These are phyloP conservation scores for Butyriboletus loyo DNA, from an alignment of 768 basidiomycete species.

Conservation along the genomic window DNA sequence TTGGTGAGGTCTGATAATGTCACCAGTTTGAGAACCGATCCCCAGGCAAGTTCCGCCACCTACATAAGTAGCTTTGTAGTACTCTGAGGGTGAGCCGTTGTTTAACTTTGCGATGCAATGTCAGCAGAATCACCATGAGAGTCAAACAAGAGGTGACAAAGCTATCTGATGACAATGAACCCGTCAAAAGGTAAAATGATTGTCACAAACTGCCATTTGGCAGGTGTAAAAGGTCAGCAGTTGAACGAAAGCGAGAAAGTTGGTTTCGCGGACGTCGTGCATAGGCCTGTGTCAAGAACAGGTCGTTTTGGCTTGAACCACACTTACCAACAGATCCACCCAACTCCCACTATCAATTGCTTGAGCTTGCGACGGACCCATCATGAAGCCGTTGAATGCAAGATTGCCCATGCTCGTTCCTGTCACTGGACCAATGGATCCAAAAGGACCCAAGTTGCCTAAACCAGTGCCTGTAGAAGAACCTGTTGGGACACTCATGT, in stretches of 20 bases:
- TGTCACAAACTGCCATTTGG: background rate
- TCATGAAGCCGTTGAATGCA: constrained; percentile 22
- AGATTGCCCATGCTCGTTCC: constrained; percentile 26
- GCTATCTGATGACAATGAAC: background rate
- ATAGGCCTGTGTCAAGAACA: background rate
- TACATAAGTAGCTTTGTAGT: constrained; percentile 69
- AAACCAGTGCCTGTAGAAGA: constrained; percentile 15
- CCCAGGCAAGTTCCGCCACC: constrained; percentile 22
- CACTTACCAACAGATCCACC: constrained; percentile 32
- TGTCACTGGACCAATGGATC: constrained; percentile 16
- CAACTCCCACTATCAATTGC: constrained; percentile 22
- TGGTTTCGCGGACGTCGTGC: background rate
- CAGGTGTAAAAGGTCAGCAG: background rate
- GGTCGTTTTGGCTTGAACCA: background rate
- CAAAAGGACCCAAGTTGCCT: constrained; percentile 26
- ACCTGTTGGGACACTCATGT: constrained; percentile 16
- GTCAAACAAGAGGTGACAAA: background rate
- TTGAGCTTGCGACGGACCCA: constrained; percentile 22
- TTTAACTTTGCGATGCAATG: constrained; percentile 46
- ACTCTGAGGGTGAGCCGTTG: constrained; percentile 49
- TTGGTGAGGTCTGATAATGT: constrained; percentile 55
- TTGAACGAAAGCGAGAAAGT: background rate
- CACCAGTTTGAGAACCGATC: constrained; percentile 1
- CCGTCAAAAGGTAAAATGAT: background rate
- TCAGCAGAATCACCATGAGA: constrained; percentile 9